Conservation (phyloP, 495 filamentous ascomycete species). For the Delitschia confertaspora region DNA sequence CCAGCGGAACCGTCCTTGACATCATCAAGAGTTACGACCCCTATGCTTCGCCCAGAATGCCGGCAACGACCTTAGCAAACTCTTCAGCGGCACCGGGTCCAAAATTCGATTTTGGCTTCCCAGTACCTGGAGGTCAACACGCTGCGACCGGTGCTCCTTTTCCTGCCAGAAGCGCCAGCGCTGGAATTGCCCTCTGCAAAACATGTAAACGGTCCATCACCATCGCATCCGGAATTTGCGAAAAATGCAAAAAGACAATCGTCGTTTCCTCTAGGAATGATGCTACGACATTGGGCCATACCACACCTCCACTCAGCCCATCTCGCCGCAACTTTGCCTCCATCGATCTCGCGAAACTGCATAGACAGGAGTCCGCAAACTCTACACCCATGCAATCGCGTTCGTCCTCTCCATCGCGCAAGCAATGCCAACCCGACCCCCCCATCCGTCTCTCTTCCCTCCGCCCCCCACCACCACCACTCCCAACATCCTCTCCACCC, state of each 20-base stretch:
- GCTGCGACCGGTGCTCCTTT: neutral
- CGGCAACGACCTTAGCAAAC: neutral
- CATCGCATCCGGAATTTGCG: conserved; percentile 12
- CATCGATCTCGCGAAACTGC: conserved; percentile 6
- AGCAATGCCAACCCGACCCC: conserved; percentile 1
- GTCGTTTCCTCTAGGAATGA: neutral
- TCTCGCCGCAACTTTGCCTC: conserved; percentile 14
- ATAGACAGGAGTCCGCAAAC: neutral
- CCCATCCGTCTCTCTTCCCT: conserved; percentile 18
- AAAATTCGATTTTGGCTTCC: conserved; percentile 3
- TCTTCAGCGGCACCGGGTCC: conserved; percentile 1
- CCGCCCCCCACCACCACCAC: neutral
- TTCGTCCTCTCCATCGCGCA: conserved; percentile 6
- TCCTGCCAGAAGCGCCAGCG: too few relatives aligned
- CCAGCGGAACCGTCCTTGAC: conserved; percentile 17
- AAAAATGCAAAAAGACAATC: conserved; percentile 20
- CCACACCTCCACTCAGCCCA: conserved; percentile 12
- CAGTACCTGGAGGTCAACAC: neutral
- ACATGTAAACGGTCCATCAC: conserved; percentile 16
- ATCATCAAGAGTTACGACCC: conserved; percentile 22
- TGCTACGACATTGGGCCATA: conserved; percentile 1
- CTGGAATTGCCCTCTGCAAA: conserved; percentile 18
- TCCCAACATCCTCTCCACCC: neutral
- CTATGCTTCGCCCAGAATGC: conserved; percentile 4
- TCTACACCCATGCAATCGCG: conserved; percentile 9